phyloP scores from a whole-genome alignment of 2,329 filamentous ascomycete genomes.

The Fusarium subglutinans region DNA sequence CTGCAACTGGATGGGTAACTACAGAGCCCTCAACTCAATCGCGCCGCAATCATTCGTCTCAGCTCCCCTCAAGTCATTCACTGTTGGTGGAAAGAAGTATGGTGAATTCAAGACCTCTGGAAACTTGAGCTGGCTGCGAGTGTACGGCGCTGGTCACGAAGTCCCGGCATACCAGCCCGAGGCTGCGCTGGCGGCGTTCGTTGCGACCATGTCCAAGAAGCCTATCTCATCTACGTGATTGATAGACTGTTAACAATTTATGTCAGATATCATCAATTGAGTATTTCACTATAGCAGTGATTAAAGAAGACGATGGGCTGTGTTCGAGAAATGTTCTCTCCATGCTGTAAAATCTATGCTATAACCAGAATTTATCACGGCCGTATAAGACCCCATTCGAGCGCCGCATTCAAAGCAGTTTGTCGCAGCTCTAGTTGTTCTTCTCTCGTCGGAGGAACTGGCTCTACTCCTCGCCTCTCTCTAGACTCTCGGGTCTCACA shows the following conservation, averaged over 20 bases:
- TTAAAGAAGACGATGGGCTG: rapidly evolving
- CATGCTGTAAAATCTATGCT: rapidly evolving
- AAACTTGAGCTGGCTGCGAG: conserved; percentile 69
- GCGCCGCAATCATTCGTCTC: conserved; percentile 52
- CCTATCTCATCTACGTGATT: conserved; percentile 1
- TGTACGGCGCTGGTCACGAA: conserved; percentile 67
- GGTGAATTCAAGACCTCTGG: conserved; percentile 59
- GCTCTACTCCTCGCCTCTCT: background rate
- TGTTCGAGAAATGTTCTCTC: rapidly evolving
- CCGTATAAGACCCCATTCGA: background rate
- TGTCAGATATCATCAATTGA: rapidly evolving
- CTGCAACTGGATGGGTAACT: conserved; percentile 65
- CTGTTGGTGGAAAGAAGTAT: conserved; percentile 55
- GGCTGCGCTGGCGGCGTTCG: conserved; percentile 5
- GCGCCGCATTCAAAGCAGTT: background rate
- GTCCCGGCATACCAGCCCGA: conserved; percentile 55
- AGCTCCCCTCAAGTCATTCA: conserved; percentile 52
- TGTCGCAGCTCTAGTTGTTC: background rate
- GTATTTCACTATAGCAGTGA: rapidly evolving
- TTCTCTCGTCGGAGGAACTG: background rate
- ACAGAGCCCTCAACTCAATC: conserved; percentile 56
- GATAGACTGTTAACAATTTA: background rate
- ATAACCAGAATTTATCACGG: rapidly evolving
- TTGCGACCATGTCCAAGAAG: conserved; percentile 8
- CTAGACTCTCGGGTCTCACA: background rate